phyloP scores from a whole-genome alignment of 2,329 filamentous ascomycete genomes.

The Aspergillus persii region DNA sequence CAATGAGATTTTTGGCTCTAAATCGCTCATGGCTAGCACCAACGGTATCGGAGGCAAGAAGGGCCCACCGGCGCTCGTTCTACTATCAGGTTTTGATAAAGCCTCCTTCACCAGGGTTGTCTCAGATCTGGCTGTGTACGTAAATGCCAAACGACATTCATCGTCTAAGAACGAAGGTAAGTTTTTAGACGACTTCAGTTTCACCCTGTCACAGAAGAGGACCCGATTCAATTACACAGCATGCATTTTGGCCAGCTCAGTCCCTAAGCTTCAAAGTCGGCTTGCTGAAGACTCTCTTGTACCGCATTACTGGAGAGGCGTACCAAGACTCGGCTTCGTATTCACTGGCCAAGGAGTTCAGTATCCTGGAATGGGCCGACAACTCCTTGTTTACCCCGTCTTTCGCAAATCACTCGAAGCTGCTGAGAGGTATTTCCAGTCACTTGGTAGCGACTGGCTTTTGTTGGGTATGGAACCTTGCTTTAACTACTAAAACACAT shows the following conservation, averaged over 20 bases:
- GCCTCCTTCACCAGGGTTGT: too few relatives aligned
- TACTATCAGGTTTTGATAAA: too few relatives aligned
- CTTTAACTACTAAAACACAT: too few relatives aligned
- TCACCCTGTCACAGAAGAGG: constrained; percentile 4
- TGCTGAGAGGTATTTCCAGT: constrained; percentile 6
- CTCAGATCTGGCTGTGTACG: background rate
- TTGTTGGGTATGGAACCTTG: constrained; percentile 4
- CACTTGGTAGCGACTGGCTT: constrained; percentile 11
- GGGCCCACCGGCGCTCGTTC: too few relatives aligned
- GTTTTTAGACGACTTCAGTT: constrained; percentile 2
- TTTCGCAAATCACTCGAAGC: constrained; percentile 14
- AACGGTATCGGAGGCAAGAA: too few relatives aligned
- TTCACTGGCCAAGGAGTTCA: constrained; percentile 38
- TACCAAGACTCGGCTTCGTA: constrained; percentile 20
- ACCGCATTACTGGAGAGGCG: background rate
- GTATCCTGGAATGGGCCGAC: constrained; percentile 26
- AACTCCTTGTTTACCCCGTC: constrained; percentile 17
- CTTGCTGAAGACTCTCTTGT: background rate
- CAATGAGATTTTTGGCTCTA: too few relatives aligned
- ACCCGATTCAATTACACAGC: background rate
- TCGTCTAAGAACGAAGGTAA: background rate
- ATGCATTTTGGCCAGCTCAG: background rate
- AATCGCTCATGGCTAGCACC: too few relatives aligned
- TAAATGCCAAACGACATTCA: background rate
- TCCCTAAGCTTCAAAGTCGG: background rate